Evolutionary conservation across 148 eudicot genomes (phyloP), one percentile per base, ranked within the genome.

Genomic region (Fagopyrum tataricum): DNA sequence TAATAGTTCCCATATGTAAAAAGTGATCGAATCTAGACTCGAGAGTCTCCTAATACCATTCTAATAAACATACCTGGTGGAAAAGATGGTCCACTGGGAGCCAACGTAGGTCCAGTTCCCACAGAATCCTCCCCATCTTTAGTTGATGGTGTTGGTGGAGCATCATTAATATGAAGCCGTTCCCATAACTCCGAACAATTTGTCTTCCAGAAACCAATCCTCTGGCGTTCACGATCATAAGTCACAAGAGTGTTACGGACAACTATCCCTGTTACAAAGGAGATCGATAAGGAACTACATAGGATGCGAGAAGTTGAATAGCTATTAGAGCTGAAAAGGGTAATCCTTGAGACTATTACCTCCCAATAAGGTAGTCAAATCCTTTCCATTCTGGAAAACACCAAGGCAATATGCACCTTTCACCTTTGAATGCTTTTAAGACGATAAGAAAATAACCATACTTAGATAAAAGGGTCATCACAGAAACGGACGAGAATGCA

Each of bases 191-290:
- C 91, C 11, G 98, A 88, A 76, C 98, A 95, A 84, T 91, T 95
- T 13, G 98, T 95, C 92, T 91, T 95, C 98, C 96, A 95, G 72
- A 95, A 91, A 46, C 98, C 98, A 62, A 95, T 83, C 77, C 81
- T 87, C 58, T 79, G 86, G 81, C 90, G 83, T 78, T 87, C 87
- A 73, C 98, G 97, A 49, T 95, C 98, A 87, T 95, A 95, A 48
- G 84, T 87, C 78, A 95, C 97, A 62, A 95, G 87, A 73, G 94
- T 91, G 84, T 95, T 95, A 72, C 96, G 96, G 61, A 87, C 96
- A 71, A 95, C 58, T 24, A 95, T 95, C 72, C 97, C 97, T 95
- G 78, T 52, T 4, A 17, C 46, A 75, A 49, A 5, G 17, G 43
- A 24, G 75, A 72, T 13, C 5, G n/a, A 70, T 15, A 42, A 53